phyloP scores from a whole-genome alignment of 768 basidiomycete genomes.

The Podaxis sp. region DNA sequence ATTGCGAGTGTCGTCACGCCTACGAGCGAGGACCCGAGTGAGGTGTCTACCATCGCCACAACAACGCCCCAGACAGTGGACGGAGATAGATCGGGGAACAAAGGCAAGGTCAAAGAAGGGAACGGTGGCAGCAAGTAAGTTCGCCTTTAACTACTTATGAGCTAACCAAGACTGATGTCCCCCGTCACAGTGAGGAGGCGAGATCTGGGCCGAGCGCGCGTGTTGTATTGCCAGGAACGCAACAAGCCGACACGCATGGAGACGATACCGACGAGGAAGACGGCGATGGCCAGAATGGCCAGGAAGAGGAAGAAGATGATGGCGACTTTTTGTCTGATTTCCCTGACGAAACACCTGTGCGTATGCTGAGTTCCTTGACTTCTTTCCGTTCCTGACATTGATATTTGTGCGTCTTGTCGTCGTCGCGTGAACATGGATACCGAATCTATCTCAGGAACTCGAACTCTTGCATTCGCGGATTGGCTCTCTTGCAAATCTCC shows the following conservation, averaged over 20 bases:
- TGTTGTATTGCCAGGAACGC: slow-evolving; percentile 46
- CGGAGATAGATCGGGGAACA: neutral
- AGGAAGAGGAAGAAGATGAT: slow-evolving; percentile 45
- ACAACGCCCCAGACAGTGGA: neutral
- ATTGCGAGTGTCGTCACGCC: neutral
- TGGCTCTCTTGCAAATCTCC: slow-evolving; percentile 62
- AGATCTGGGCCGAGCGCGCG: slow-evolving; percentile 31
- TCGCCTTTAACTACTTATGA: neutral
- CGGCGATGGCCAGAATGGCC: slow-evolving; percentile 38
- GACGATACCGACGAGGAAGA: slow-evolving; percentile 47
- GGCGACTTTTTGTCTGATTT: slow-evolving; percentile 74
- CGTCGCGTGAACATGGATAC: neutral
- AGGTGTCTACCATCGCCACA: neutral
- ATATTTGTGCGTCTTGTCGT: neutral
- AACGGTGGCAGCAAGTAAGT: neutral
- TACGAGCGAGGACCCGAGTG: neutral
- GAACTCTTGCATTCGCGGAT: slow-evolving; percentile 83
- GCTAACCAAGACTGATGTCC: neutral
- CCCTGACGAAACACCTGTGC: slow-evolving; percentile 82
- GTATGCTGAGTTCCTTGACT: slow-evolving; percentile 19
- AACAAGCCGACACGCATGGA: slow-evolving; percentile 27
- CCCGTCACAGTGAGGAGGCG: neutral
- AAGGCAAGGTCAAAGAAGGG: neutral
- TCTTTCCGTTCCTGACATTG: slow-evolving; percentile 14
- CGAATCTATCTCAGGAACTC: slow-evolving; percentile 57